Conservation (phyloP, 2,329 filamentous ascomycete species). For the Dothideomycetes sp. region DNA sequence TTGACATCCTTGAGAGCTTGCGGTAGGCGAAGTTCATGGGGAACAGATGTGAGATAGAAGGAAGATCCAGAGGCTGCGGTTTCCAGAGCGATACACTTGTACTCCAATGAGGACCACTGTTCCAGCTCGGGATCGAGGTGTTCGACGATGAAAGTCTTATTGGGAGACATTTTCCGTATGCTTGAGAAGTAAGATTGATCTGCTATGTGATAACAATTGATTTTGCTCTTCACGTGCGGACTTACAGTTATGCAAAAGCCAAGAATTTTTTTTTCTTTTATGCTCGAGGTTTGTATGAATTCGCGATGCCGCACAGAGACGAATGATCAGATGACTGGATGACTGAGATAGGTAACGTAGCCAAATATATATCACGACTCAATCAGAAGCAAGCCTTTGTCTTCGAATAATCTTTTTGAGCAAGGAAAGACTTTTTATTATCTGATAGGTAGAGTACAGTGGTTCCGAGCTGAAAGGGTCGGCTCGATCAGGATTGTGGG, state of each 20-base stretch:
- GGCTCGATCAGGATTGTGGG: not conserved
- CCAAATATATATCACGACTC: not conserved
- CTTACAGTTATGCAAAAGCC: too few species aligned
- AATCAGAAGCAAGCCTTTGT: not conserved
- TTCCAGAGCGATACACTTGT: slow-evolving; percentile 77
- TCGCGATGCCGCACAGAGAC: too few species aligned
- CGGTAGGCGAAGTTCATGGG: slow-evolving; percentile 53
- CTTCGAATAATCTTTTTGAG: too few species aligned
- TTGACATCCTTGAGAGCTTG: slow-evolving; percentile 49
- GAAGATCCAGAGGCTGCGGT: slow-evolving; percentile 54
- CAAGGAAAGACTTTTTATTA: not conserved
- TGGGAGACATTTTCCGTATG: slow-evolving; percentile 3
- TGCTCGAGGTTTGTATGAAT: too few species aligned
- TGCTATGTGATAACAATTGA: too few species aligned
- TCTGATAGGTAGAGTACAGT: not conserved
- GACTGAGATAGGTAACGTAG: too few species aligned
- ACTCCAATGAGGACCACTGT: slow-evolving; percentile 89
- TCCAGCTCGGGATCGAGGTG: slow-evolving; percentile 93
- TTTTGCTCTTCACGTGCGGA: too few species aligned
- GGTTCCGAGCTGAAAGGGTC: not conserved
- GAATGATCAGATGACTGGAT: too few species aligned
- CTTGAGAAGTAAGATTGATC: too few species aligned
- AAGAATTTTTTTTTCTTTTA: too few species aligned
- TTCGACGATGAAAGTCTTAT: slow-evolving; percentile 80
- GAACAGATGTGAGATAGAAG: slow-evolving; percentile 78